phyloP scores from a whole-genome alignment of 108 stramenopile genomes.

The Stephanodiscus minutulus region DNA sequence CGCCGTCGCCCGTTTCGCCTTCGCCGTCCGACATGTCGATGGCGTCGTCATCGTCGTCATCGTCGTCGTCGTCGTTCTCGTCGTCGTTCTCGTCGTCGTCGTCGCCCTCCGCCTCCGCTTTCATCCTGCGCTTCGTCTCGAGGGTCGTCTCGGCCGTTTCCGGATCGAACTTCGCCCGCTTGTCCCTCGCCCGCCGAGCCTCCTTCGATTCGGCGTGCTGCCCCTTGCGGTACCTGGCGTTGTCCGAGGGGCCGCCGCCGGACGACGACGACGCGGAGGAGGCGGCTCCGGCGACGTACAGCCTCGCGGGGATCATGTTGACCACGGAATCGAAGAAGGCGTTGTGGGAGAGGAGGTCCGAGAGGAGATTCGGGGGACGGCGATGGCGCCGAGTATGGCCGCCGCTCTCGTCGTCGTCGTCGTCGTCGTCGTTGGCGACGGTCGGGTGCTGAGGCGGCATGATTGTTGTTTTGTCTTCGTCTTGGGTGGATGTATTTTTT shows the following conservation, averaged over 20 bases:
- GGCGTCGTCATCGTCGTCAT: constrained; percentile 30
- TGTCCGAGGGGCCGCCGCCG: constrained; percentile 53
- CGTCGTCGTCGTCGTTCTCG: constrained; percentile 2
- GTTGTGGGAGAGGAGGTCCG: constrained; percentile 76
- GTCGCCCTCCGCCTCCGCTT: constrained; percentile 48
- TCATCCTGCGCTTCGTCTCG: constrained; percentile 67
- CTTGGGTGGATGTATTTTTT: too few species aligned
- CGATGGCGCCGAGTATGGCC: neutral
- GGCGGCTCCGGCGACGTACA: constrained; percentile 72
- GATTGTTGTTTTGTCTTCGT: neutral
- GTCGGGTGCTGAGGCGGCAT: constrained; percentile 2
- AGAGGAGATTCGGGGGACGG: constrained; percentile 30
- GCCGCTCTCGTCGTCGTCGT: neutral
- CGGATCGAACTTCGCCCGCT: constrained; percentile 81
- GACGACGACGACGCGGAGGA: constrained; percentile 12
- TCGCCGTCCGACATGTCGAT: constrained; percentile 28
- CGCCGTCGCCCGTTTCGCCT: constrained; percentile 20
- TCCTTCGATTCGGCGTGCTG: constrained; percentile 79
- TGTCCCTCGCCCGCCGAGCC: constrained; percentile 61
- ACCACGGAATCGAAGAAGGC: constrained; percentile 80
- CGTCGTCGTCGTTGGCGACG: neutral
- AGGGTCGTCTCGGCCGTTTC: constrained; percentile 64
- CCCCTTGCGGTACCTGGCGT: constrained; percentile 73
- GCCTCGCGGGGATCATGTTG: constrained; percentile 82
- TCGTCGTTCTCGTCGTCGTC: constrained; percentile 32